Evolutionary conservation across 2,329 filamentous ascomycete species (phyloP).

Genomic region (Westerdykella sp.): DNA sequence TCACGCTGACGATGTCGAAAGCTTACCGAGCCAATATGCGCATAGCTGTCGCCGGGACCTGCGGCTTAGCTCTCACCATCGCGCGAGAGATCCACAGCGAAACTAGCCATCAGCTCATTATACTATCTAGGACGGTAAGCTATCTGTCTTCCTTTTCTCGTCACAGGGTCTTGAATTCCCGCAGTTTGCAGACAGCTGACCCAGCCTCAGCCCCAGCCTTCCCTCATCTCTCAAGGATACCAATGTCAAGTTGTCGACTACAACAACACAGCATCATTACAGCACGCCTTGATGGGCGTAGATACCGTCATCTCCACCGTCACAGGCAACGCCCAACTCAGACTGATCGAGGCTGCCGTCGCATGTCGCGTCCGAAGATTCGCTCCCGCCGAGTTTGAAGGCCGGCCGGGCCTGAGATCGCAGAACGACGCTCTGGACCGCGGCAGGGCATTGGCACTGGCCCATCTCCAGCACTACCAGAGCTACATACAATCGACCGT

Average conservation of each 20-base stretch:
- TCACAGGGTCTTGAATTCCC: background rate
- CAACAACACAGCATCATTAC: slow-evolving; percentile 50
- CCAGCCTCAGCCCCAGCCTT: slow-evolving; percentile 46
- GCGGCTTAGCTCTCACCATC: slow-evolving; percentile 53
- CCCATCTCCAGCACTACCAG: slow-evolving; percentile 51
- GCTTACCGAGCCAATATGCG: slow-evolving; percentile 45
- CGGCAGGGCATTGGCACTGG: slow-evolving; percentile 52
- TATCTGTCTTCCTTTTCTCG: background rate
- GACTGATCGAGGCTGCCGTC: slow-evolving; percentile 66
- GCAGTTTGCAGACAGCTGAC: slow-evolving; percentile 7
- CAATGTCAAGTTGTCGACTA: slow-evolving; percentile 68
- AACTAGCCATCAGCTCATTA: slow-evolving; percentile 61
- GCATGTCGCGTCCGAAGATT: slow-evolving; percentile 60
- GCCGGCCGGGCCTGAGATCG: slow-evolving; percentile 51
- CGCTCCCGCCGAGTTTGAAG: slow-evolving; percentile 71
- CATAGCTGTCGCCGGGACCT: slow-evolving; percentile 57
- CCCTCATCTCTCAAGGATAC: slow-evolving; percentile 52
- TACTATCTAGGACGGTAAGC: slow-evolving; percentile 61
- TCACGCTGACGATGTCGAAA: background rate
- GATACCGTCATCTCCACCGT: slow-evolving; percentile 73
- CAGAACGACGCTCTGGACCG: slow-evolving; percentile 56
- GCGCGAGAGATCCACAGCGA: slow-evolving; percentile 54
- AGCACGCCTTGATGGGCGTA: slow-evolving; percentile 62
- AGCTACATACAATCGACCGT: slow-evolving; percentile 59
- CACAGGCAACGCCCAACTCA: slow-evolving; percentile 58